Evolutionary conservation across 2,329 filamentous ascomycete species (phyloP).

Genomic region (Cadophora sp.): DNA sequence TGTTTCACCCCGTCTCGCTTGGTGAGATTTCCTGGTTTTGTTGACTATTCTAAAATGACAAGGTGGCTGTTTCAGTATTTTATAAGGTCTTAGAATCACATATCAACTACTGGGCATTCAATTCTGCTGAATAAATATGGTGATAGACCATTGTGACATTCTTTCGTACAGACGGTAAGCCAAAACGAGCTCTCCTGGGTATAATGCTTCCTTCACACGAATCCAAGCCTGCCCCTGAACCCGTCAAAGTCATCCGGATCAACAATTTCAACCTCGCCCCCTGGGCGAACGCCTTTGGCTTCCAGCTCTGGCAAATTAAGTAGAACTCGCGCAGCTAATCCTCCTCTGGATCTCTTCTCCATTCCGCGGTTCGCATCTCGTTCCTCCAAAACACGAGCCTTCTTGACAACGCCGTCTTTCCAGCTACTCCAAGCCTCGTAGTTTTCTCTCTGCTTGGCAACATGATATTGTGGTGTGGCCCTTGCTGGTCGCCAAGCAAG

Average conservation of each 20-base stretch:
- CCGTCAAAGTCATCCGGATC: constrained; percentile 42
- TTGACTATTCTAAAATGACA: neutral
- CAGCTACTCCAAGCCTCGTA: constrained; percentile 67
- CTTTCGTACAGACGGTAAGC: constrained; percentile 11
- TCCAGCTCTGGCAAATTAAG: constrained; percentile 40
- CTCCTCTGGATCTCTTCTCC: constrained; percentile 32
- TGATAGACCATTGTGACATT: neutral
- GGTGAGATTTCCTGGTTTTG: neutral
- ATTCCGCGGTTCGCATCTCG: constrained; percentile 35
- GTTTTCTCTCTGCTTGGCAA: constrained; percentile 69
- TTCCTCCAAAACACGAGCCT: constrained; percentile 52
- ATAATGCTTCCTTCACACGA: constrained; percentile 41
- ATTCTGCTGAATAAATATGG: too few relatives aligned
- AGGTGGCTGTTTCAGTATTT: neutral
- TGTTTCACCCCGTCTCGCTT: neutral
- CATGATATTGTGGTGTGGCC: constrained; percentile 69
- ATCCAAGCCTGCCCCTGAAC: constrained; percentile 41
- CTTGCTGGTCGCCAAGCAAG: constrained; percentile 71
- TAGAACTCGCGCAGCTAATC: constrained; percentile 38
- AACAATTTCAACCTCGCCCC: constrained; percentile 42
- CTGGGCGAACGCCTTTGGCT: constrained; percentile 34
- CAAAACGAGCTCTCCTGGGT: constrained; percentile 31
- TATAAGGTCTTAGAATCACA: neutral
- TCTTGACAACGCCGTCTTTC: constrained; percentile 61
- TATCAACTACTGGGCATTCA: neutral